Conservation (phyloP, 768 basidiomycete species). For the Gyrodon lividus region DNA sequence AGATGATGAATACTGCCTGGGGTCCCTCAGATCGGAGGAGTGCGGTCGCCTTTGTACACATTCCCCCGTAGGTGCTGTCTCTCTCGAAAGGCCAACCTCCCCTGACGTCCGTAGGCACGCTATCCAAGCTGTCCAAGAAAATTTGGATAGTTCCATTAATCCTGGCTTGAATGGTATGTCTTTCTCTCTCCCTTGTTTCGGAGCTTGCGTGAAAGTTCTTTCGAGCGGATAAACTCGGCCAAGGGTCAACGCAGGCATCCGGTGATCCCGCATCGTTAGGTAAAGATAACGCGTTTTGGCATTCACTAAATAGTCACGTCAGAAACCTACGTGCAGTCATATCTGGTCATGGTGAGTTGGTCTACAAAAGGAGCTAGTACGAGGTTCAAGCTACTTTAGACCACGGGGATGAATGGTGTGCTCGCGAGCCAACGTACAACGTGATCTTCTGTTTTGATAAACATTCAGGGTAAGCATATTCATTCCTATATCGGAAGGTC, state of each 20-base stretch:
- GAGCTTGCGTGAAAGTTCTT: not conserved
- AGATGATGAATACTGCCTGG: slow-evolving; percentile 56
- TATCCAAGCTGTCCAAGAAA: slow-evolving; percentile 35
- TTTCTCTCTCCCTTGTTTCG: not conserved
- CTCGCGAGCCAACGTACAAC: slow-evolving; percentile 57
- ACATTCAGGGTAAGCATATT: slow-evolving; percentile 58
- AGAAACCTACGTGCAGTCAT: slow-evolving; percentile 66
- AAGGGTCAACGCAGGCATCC: slow-evolving; percentile 63
- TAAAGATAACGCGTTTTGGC: slow-evolving; percentile 63
- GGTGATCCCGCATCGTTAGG: slow-evolving; percentile 35
- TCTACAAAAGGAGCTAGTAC: not conserved
- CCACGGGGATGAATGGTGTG: slow-evolving; percentile 81
- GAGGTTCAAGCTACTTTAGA: slow-evolving; percentile 37
- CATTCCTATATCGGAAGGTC: not conserved
- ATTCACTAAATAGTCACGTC: slow-evolving; percentile 53
- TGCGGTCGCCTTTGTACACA: slow-evolving; percentile 72
- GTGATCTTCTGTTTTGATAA: slow-evolving; percentile 76
- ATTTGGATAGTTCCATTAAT: slow-evolving; percentile 38
- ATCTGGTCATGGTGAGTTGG: slow-evolving; percentile 62
- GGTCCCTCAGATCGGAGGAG: slow-evolving; percentile 51
- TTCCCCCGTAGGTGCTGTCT: slow-evolving; percentile 56
- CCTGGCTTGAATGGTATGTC: slow-evolving; percentile 43
- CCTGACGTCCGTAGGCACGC: slow-evolving; percentile 11
- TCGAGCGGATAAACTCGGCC: slow-evolving; percentile 50
- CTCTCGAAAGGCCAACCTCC: not conserved